A percentile compares a stretch with the other conserved stretches of the same genome.
Evolutionary conservation across 2,329 filamentous ascomycete species (phyloP).

Genomic region (Nigrospora osmanthi): DNA sequence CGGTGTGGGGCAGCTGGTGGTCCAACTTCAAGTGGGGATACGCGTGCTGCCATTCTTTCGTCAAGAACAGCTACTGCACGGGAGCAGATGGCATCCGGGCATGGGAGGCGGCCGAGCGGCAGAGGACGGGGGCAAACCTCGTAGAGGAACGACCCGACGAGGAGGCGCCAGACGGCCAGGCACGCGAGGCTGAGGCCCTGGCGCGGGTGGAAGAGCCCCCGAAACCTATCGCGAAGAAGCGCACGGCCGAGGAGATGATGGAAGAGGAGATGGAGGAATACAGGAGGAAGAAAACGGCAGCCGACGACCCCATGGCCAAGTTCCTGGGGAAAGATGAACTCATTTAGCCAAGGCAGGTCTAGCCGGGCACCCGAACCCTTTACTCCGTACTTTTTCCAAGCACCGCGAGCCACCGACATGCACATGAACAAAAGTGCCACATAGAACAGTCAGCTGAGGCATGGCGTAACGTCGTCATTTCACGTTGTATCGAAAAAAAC

Average conservation of each 20-base stretch:
- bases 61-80: conserved; percentile 97
- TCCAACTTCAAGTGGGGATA: conserved; percentile 92
- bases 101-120: conserved; percentile 66
- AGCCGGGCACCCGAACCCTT: no score
- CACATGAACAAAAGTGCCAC: not conserved
- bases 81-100: conserved; percentile 80
- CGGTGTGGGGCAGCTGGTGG: conserved; percentile 98
- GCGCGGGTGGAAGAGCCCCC: conserved; percentile 11
- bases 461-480: not conserved
- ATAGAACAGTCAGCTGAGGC: not conserved
- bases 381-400: no score
- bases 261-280: conserved; percentile 86
- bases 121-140: conserved; percentile 38
- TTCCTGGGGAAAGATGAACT: conserved; percentile 68
- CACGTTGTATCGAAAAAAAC: not conserved
- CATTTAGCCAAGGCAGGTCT: conserved; percentile 24
- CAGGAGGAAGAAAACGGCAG: conserved; percentile 63
- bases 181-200: not conserved
- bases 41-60: conserved; percentile 83
- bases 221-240: conserved; percentile 48
- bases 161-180: conserved; percentile 12
- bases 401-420: no score
- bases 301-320: conserved; percentile 81
- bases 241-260: conserved; percentile 72
- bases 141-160: conserved; percentile 17